These are phyloP conservation scores for Abortiporus biennis DNA, from an alignment of 1,284 basidiomycete genomes.

Conservation along the genomic window DNA sequence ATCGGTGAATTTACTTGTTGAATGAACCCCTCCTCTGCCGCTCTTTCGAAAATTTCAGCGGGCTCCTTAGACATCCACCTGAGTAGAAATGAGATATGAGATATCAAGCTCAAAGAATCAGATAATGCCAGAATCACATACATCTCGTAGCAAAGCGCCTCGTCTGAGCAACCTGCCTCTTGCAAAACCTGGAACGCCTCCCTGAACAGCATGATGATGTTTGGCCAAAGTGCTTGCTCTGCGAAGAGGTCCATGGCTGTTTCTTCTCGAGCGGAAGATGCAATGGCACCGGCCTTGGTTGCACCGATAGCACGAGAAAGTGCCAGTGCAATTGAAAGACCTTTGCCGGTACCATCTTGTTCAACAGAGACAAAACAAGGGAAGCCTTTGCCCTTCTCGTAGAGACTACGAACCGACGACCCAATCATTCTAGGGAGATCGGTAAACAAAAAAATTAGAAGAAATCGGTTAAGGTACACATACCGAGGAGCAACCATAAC, in stretches of 20 bases:
- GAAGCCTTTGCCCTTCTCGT: slow-evolving; percentile 54
- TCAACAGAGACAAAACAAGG: slow-evolving; percentile 63
- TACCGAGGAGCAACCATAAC: slow-evolving; percentile 65
- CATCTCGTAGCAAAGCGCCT: slow-evolving; percentile 65
- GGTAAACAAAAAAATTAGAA: not conserved
- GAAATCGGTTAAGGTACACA: slow-evolving; percentile 4
- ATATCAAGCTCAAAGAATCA: not conserved
- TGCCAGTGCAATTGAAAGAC: slow-evolving; percentile 41
- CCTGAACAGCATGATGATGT: slow-evolving; percentile 61
- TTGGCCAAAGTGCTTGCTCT: slow-evolving; percentile 63
- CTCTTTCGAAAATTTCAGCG: slow-evolving; percentile 64
- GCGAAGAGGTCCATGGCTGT: slow-evolving; percentile 63
- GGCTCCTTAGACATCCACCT: slow-evolving; percentile 74
- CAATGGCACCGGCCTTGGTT: slow-evolving; percentile 60
- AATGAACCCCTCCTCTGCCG: slow-evolving; percentile 62
- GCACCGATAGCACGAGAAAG: slow-evolving; percentile 54
- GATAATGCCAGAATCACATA: slow-evolving; percentile 18
- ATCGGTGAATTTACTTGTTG: slow-evolving; percentile 31
- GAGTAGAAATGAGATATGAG: slow-evolving; percentile 6
- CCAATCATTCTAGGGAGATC: slow-evolving; percentile 48
- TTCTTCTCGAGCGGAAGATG: slow-evolving; percentile 58
- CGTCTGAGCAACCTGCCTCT: slow-evolving; percentile 62
- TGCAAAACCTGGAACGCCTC: slow-evolving; percentile 58
- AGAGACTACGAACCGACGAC: slow-evolving; percentile 56
- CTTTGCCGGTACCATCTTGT: slow-evolving; percentile 51